A percentile compares a stretch with the other conserved stretches of the same genome.
Conservation (phyloP, 1,284 basidiomycete genomes). For the Cutaneotrichosporon arboriforme region DNA sequence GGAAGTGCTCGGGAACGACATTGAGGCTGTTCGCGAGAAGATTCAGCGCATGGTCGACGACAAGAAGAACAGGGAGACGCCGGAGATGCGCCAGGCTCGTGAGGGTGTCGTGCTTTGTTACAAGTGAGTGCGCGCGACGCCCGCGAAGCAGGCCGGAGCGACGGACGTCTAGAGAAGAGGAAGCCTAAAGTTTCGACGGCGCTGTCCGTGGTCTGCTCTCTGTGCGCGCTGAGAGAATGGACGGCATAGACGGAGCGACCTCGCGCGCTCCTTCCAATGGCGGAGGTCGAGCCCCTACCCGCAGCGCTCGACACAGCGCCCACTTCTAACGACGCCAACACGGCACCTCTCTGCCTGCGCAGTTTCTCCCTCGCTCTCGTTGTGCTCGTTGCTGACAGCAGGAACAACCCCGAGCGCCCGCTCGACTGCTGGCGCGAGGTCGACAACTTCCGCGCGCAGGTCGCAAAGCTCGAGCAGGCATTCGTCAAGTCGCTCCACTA, state of each 20-base stretch:
- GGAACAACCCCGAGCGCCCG: slow-evolving; percentile 38
- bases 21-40: slow-evolving; percentile 49
- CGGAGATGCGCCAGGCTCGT: slow-evolving; percentile 32
- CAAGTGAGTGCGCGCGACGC: slow-evolving; percentile 31
- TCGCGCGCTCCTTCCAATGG: no score
- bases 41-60: slow-evolving; percentile 41
- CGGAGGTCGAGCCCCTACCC: no score
- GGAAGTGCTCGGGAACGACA: slow-evolving; percentile 45
- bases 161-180: no score
- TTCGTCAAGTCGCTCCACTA: slow-evolving; percentile 45
- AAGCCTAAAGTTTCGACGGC: no score
- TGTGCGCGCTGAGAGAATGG: no score
- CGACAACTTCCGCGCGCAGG: slow-evolving; percentile 47
- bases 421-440: slow-evolving; percentile 50
- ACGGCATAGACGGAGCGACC: no score
- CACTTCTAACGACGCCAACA: no score
- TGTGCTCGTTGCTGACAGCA: slow-evolving; percentile 6
- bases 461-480: slow-evolving; percentile 46
- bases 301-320: no score
- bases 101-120: slow-evolving; percentile 45
- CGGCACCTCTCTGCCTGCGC: no score
- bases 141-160: no score
- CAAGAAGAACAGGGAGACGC: slow-evolving; percentile 29
- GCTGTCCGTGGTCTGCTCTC: no score
- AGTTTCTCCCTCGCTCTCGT: no score